Base-by-base conservation (phyloP, 73 alveolate species). In the Breviolum minutum region DNA sequence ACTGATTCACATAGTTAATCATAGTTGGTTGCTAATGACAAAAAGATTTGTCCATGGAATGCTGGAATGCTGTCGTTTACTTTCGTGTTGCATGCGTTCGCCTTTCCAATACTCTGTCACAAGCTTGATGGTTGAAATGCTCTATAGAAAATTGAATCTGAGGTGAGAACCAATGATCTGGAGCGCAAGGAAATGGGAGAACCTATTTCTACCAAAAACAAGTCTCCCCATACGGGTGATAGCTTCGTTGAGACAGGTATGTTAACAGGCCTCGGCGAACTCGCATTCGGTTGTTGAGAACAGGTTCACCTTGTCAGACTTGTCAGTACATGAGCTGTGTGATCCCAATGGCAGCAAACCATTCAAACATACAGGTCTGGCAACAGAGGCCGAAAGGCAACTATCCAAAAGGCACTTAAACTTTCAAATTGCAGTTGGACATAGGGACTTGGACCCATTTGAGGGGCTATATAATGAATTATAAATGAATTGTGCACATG, bases 251-350 rank as follows among this genome's bases (percentile, higher is more conserved):
- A 63, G 11, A 12, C 96, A 40, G 54, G 60, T 60, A 83, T 12
- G 22, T 20, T 8, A 83, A 83, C 11, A 12, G 82, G 66, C 98
- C 87, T 92, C 98, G 2, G 98, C 98, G 40, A 92, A 92, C 69
- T 92, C 98, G 90, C 98, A 92, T 54, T 92, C 98, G 30, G 66
- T 74, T 48, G 98, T 92, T 24, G 98, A 84, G 68, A 92, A 92
- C 40, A 92, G 73, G 79, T 92, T 92, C 91, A 92, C 98, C 98
- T 40, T 40, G 54, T 40, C 54, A 40, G 54, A 40, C 54, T 40
- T 92, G 61, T 13, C 90, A 22, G 71, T 40, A 26, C 62, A 14
- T 27, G 17, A 9, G n/a, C 64, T 27, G 64, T 11, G 87, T 27
- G 64, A 27, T 7, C 66, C 29, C 12, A 48, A 10, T 73, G 60